phyloP scores from a whole-genome alignment of 768 basidiomycete species.

The Lactarius indigo region DNA sequence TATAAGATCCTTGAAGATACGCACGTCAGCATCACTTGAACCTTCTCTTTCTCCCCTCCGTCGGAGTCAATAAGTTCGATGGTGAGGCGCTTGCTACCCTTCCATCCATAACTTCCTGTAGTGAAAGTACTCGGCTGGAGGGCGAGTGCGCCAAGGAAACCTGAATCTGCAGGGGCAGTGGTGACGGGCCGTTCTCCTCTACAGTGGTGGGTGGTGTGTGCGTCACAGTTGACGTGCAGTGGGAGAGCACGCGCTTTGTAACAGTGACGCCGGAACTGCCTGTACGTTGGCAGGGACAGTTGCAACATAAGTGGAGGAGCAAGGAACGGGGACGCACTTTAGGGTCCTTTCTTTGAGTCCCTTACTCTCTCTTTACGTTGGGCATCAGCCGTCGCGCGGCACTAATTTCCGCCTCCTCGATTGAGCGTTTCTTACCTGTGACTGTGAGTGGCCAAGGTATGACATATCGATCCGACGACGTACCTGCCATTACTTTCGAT shows the following conservation, averaged over 20 bases:
- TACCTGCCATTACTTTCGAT: slow-evolving; percentile 1
- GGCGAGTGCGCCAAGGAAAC: slow-evolving; percentile 53
- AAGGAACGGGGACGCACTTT: slow-evolving; percentile 7
- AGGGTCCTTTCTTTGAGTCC: slow-evolving; percentile 10
- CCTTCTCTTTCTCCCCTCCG: slow-evolving; percentile 51
- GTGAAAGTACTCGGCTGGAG: slow-evolving; percentile 58
- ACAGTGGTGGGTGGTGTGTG: slow-evolving; percentile 52
- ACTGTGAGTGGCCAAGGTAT: neutral
- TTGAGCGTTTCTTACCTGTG: slow-evolving; percentile 16
- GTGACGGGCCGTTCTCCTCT: slow-evolving; percentile 37
- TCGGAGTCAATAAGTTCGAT: slow-evolving; percentile 58
- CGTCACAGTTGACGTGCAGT: slow-evolving; percentile 62
- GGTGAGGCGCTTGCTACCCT: slow-evolving; percentile 62
- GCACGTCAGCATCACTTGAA: slow-evolving; percentile 72
- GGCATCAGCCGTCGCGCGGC: neutral
- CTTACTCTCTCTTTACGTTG: slow-evolving; percentile 12
- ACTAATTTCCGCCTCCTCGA: slow-evolving; percentile 15
- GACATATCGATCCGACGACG: neutral
- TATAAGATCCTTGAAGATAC: slow-evolving; percentile 31
- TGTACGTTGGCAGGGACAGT: neutral
- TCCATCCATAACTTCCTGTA: slow-evolving; percentile 85
- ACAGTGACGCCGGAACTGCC: slow-evolving; percentile 37
- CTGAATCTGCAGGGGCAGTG: slow-evolving; percentile 47
- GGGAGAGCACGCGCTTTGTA: slow-evolving; percentile 67
- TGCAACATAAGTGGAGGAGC: neutral